Base-by-base conservation (phyloP, 495 filamentous ascomycete genomes). In the Pseudomonodictys pantanalensis region DNA sequence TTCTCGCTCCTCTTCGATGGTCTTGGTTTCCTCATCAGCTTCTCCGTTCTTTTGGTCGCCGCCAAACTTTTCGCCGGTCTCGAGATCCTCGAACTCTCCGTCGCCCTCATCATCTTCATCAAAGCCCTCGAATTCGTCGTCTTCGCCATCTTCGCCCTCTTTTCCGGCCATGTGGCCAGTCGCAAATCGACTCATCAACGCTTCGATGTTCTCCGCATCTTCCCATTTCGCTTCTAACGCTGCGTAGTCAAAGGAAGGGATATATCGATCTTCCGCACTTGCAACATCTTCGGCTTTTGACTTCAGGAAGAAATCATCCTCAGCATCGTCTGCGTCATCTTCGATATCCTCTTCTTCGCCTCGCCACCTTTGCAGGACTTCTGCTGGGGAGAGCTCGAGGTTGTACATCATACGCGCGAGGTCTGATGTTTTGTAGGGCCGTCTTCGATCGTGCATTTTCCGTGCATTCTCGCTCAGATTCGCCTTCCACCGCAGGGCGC, bases 331-430 rank as follows among this genome's bases (percentile, higher is more conserved):
- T 52, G 81, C 78, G 6, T 72, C 71, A 2, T 76, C 71, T 11
- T 73, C 72, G 15, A 69, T 67, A 11, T 75, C 72, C 2, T 75
- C 71, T 12, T 73, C 68, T 52, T 87, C 82, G 11, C 92, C 92
- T 59, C 83, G 79, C 93, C 93, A 98, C 69, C 75, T 83, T 48
- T 77, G 75, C 8, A 96, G 73, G 15, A 90, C 91, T 46, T 96
- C 86, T 7, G 75, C 75, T 2, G 93, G 84, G 0, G 85, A 80
- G 41, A 97, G 71, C 9, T 84, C 81, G 20, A 88, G 84, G 65
- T 98, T 89, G 71, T 98, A 97, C 78, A 98, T 86, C 70, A 92
- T 77, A 59, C 87, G 83, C 5, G 87, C 88, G 20, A 98, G 79
- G 61, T 97, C 92, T 26, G 80, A 76, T 29, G 89, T 83, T 39